Evolutionary conservation across 441 rosid species (phyloP).

Genomic region (Mallotus repandus): DNA sequence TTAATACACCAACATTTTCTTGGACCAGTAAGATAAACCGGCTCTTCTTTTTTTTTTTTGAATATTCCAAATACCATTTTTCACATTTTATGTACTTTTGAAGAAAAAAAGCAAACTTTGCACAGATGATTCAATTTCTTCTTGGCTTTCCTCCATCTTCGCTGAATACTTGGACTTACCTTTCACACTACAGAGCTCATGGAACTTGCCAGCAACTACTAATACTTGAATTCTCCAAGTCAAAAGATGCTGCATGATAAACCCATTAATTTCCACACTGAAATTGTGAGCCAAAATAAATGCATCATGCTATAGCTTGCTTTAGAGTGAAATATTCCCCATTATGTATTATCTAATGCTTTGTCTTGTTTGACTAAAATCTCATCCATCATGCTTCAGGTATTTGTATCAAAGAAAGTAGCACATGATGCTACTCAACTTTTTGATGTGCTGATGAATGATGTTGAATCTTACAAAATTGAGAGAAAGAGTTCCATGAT

Average conservation of each 20-base stretch:
- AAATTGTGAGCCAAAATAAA: background rate
- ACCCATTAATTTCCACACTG: background rate
- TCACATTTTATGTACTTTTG: background rate
- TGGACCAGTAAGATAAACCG: background rate
- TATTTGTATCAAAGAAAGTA: constrained; percentile 52
- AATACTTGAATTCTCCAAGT: background rate
- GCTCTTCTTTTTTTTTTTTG: background rate
- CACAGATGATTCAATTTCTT: background rate
- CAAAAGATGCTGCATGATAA: constrained; percentile 3
- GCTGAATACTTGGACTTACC: background rate
- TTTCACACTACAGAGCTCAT: background rate
- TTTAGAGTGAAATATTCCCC: background rate
- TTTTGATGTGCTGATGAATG: constrained; percentile 45
- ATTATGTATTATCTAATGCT: background rate
- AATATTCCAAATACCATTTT: background rate
- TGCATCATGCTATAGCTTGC: background rate
- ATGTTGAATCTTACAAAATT: constrained; percentile 37
- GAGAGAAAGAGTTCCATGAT: constrained; percentile 36
- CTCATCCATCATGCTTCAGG: constrained; percentile 41
- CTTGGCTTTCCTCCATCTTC: no score
- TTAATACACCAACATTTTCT: background rate
- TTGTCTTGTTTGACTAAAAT: background rate
- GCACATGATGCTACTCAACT: constrained; percentile 37
- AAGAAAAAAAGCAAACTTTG: background rate
- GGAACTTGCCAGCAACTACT: background rate